phyloP scores from a whole-genome alignment of 2,329 filamentous ascomycete species.

The Aspergillus felis region DNA sequence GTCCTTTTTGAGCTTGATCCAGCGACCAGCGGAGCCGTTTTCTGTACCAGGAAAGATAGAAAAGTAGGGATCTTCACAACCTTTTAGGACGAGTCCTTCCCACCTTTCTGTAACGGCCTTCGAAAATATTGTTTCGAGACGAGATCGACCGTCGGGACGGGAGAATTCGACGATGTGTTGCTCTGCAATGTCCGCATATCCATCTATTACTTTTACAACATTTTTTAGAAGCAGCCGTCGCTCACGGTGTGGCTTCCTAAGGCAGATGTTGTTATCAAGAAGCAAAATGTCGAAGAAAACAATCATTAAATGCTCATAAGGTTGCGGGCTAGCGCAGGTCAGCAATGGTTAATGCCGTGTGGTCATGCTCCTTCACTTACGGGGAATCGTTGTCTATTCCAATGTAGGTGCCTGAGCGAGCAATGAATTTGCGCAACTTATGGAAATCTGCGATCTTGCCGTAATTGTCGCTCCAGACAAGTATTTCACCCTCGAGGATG shows the following conservation, averaged over 20 bases:
- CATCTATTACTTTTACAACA: constrained; percentile 53
- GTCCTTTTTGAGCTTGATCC: constrained; percentile 85
- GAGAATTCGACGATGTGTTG: constrained; percentile 66
- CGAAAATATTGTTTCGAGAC: constrained; percentile 63
- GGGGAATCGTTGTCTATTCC: constrained; percentile 66
- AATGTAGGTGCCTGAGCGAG: constrained; percentile 66
- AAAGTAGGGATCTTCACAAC: constrained; percentile 72
- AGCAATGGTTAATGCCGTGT: constrained; percentile 5
- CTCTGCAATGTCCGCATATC: constrained; percentile 63
- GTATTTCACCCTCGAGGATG: constrained; percentile 78
- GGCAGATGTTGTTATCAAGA: constrained; percentile 51
- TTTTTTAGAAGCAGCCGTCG: constrained; percentile 53
- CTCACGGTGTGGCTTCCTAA: constrained; percentile 43
- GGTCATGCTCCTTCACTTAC: constrained; percentile 38
- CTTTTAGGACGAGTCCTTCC: constrained; percentile 80
- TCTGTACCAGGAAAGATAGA: constrained; percentile 41
- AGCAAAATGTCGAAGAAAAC: constrained; percentile 60
- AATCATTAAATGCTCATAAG: constrained; percentile 57
- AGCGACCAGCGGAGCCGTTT: constrained; percentile 39
- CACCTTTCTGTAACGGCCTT: constrained; percentile 61
- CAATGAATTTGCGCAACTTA: constrained; percentile 75
- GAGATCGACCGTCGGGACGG: constrained; percentile 46
- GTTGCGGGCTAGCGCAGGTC: constrained; percentile 38
- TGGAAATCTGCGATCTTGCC: constrained; percentile 69
- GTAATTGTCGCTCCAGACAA: constrained; percentile 69